Evolutionary conservation across 2,329 filamentous ascomycete species (phyloP), one percentile per base, ranked within the genome.

Genomic region (Trichoderma sp.): DNA sequence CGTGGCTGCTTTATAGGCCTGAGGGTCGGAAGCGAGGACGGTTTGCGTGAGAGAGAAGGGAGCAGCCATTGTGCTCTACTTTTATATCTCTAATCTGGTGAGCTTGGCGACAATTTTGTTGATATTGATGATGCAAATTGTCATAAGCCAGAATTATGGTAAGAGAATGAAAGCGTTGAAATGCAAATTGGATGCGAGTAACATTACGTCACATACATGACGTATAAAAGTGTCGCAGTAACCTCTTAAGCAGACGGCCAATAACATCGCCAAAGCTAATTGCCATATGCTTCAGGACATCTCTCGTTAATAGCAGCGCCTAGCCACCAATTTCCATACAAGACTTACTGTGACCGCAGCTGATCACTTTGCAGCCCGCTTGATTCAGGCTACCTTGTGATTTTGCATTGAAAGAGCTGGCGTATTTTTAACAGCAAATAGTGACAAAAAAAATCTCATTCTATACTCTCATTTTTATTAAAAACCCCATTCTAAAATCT

Each of bases 1-100:
- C 0, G 90, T 92, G 13, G 91, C 89, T 33, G 79, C 78, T 4
- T 78, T 80, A 76, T 87, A 87, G 58, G 81, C 79, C 4, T 78
- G 74, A 2, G 80, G 76, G 75, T 84, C 83, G 65, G 81, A 82
- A 56, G 81, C 76, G 71, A 89, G 83, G 55, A 92, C 86, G 74
- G 88, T 82, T 64, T 81, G 77, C 1, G 88, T 91, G 58, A 92
- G 80, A 5, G 86, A 81, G 69, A 74, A 78, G 40, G 40, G 10
- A 11, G 4, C 3, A 5, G 64, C 1, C 64, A 67, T 67, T 4
- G 3, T 11, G 1, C 11, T 27, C 5, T 33, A 19, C 5, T 7
- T 33, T 21, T 24, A 1, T 11, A 27, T 16, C 19, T 24, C 19
- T 10, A 7, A 6, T 35, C 1, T 24, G 21, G 55, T 52, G 5